Percentiles rank a stretch among this genome's conserved stretches.
Evolutionary conservation across 2,329 filamentous ascomycete species (phyloP).

Genomic region (Bipolaris sorokiniana): DNA sequence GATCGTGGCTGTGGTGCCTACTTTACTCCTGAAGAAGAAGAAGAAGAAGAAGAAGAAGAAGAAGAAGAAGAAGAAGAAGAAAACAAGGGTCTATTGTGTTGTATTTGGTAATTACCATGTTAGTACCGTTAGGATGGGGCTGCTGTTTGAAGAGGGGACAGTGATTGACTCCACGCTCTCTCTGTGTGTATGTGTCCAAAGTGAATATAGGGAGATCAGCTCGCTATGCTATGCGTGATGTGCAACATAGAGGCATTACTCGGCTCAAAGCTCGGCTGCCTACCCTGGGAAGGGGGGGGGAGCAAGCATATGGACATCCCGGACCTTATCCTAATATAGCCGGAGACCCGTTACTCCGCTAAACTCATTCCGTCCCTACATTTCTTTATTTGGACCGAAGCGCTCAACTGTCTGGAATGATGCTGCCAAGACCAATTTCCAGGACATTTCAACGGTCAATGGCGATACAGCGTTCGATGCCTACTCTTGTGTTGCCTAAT

Average conservation of each 20-base stretch:
- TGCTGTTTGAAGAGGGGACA: neutral
- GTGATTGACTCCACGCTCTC: neutral
- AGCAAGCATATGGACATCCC: neutral
- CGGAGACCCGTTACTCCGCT: neutral
- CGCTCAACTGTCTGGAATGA: neutral
- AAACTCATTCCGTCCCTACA: neutral
- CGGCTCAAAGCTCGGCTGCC: no score
- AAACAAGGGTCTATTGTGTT: no score
- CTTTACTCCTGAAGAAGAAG: neutral
- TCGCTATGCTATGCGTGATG: neutral
- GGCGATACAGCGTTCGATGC: neutral
- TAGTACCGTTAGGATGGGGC: neutral
- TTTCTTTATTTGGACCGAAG: neutral
- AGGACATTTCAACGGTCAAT: neutral
- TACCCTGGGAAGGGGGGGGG: no score
- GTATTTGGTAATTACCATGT: no score
- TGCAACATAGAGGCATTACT: neutral
- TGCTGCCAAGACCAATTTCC: neutral
- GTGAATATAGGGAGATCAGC: neutral
- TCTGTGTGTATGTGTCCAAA: neutral
- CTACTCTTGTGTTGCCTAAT: neutral
- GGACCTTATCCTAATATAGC: neutral
- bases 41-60: neutral
- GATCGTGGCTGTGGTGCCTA: neutral
- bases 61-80: neutral